A percentile compares a stretch with the other conserved stretches of the same genome.
Evolutionary conservation across 2,329 filamentous ascomycete genomes (phyloP).

Genomic region (Ceratocystis huliohia): DNA sequence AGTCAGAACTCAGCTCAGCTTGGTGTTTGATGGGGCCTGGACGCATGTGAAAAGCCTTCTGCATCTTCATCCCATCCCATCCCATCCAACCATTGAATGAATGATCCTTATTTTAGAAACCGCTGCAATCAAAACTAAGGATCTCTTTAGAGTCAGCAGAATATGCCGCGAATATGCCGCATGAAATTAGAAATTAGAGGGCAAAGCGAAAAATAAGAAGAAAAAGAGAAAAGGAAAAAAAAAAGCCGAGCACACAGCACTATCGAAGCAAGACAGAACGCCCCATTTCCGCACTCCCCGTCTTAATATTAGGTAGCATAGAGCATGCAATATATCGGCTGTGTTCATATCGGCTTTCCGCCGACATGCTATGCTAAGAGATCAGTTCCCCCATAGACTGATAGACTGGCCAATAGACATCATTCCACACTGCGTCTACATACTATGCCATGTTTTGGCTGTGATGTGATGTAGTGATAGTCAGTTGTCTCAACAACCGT

Average conservation of each 20-base stretch:
- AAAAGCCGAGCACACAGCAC: neutral
- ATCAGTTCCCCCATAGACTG: neutral
- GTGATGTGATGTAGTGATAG: no score
- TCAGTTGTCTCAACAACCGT: no score
- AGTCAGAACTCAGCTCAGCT: neutral
- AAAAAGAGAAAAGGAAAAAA: neutral
- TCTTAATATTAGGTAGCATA: neutral
- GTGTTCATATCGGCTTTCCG: neutral
- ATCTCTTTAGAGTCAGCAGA: neutral
- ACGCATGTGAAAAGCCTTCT: neutral
- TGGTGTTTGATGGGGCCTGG: neutral
- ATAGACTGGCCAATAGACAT: no score
- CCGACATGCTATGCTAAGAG: neutral
- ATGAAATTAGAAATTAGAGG: neutral
- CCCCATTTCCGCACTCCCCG: slow-evolving; percentile 1
- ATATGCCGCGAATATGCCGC: slow-evolving; percentile 7
- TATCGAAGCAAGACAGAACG: neutral
- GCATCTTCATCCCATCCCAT: neutral
- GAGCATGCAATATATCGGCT: neutral
- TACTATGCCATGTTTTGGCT: no score
- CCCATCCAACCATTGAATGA: neutral
- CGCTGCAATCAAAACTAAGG: neutral
- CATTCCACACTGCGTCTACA: no score
- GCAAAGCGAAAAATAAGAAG: neutral
- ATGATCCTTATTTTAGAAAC: neutral